A percentile compares a stretch with the other conserved stretches of the same genome.
Conservation (phyloP, 2,329 filamentous ascomycete genomes). For the Venturia effusa region DNA sequence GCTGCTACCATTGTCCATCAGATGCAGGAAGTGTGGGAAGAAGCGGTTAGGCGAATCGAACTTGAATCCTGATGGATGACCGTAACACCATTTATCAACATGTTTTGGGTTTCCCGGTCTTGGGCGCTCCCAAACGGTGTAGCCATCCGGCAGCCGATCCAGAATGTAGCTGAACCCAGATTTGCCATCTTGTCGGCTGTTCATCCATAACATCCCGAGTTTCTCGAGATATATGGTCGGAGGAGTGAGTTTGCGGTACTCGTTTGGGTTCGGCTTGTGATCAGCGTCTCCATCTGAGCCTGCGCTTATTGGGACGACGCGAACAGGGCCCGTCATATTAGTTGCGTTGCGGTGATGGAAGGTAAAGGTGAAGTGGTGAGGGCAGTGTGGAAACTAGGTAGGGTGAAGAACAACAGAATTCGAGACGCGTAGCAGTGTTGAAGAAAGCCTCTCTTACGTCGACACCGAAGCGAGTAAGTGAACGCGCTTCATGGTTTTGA, state of each 20-base stretch:
- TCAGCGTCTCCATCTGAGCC: slow-evolving; percentile 26
- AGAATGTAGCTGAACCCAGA: slow-evolving; percentile 36
- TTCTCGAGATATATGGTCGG: slow-evolving; percentile 35
- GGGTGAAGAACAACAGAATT: neutral
- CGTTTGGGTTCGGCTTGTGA: slow-evolving; percentile 26
- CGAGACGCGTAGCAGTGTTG: neutral
- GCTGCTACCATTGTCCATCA: slow-evolving; percentile 33
- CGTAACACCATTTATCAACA: slow-evolving; percentile 46
- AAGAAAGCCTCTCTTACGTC: neutral
- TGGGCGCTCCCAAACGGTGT: slow-evolving; percentile 39
- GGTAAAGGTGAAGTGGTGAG: neutral
- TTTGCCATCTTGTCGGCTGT: slow-evolving; percentile 28
- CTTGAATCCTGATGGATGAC: slow-evolving; percentile 39
- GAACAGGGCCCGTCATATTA: neutral
- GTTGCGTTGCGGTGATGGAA: neutral
- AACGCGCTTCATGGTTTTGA: neutral
- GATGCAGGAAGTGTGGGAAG: slow-evolving; percentile 44
- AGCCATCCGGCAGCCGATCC: slow-evolving; percentile 43
- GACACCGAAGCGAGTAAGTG: neutral
- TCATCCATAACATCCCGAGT: slow-evolving; percentile 38
- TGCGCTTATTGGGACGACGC: neutral
- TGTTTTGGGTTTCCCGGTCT: slow-evolving; percentile 29
- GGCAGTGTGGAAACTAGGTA: no score
- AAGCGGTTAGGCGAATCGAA: slow-evolving; percentile 46
- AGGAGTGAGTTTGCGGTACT: slow-evolving; percentile 28